Conservation (phyloP, 2,329 filamentous ascomycete species). For the Trichoderma atroviride region DNA sequence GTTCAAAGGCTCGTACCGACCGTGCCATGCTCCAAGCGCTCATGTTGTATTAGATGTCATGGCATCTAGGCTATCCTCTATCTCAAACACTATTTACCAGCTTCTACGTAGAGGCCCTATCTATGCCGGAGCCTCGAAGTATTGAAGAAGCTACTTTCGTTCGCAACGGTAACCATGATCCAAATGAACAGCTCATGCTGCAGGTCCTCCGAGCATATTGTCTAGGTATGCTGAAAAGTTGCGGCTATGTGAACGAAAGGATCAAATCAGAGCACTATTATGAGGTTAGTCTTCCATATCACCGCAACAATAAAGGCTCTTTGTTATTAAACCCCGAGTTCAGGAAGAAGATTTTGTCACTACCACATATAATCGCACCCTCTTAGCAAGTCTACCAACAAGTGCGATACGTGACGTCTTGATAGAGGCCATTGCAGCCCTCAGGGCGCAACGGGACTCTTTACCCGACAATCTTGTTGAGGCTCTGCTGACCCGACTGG, state of each 20-base stretch:
- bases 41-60: conserved; percentile 70
- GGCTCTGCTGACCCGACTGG: conserved; percentile 67
- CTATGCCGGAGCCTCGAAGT: conserved; percentile 67
- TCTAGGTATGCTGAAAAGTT: conserved; percentile 79
- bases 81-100: conserved; percentile 95
- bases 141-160: conserved; percentile 69
- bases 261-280: conserved; percentile 87
- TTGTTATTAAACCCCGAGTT: background rate
- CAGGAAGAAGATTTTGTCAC: conserved; percentile 97
- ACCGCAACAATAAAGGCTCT: background rate
- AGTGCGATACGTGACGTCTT: conserved; percentile 59
- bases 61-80: conserved; percentile 94
- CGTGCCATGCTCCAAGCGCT: background rate
- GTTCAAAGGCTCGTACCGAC: conserved; percentile 26
- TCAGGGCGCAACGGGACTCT: conserved; percentile 47
- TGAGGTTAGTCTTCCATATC: conserved; percentile 60
- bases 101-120: conserved; percentile 81
- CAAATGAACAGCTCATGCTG: conserved; percentile 51
- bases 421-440: conserved; percentile 55
- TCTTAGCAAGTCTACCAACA: conserved; percentile 67
- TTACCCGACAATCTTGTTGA: conserved; percentile 46
- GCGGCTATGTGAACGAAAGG: conserved; percentile 73
- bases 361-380: conserved; percentile 79
- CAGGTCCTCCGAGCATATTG: conserved; percentile 82
- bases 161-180: conserved; percentile 37